Evolutionary conservation across 1,139 yeast genomes (phyloP).

Genomic region (Suhomyces ambrosiae): DNA sequence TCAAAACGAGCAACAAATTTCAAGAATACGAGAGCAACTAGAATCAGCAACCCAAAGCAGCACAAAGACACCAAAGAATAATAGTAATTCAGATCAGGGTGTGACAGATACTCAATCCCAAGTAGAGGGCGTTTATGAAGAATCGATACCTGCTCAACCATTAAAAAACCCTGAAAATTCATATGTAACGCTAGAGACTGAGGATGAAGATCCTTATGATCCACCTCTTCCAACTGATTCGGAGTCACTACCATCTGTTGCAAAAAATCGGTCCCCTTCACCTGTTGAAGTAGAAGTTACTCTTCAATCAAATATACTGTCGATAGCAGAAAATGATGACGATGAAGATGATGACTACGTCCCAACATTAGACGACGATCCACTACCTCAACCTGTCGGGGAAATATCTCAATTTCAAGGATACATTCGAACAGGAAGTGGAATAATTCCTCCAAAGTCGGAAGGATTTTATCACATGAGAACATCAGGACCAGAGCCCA

Average conservation of each 20-base stretch:
- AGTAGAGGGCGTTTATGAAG: too few relatives aligned
- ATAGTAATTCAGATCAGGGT: too few relatives aligned
- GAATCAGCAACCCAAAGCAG: not conserved
- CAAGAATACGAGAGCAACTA: not conserved
- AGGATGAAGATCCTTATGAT: conserved; percentile 10
- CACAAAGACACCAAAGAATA: too few relatives aligned
- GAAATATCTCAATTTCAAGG: not conserved
- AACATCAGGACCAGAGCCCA: conserved; percentile 5
- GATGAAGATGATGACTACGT: conserved; percentile 13
- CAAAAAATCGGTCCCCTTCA: conserved; percentile 6
- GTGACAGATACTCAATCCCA: too few relatives aligned
- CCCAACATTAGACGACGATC: conserved; percentile 9
- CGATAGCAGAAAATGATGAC: conserved; percentile 4
- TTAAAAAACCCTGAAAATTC: too few relatives aligned
- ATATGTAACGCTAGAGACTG: too few relatives aligned
- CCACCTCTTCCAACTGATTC: conserved; percentile 10
- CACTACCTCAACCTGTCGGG: not conserved
- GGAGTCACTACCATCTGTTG: conserved; percentile 7
- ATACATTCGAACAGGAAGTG: conserved; percentile 9
- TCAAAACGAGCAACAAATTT: not conserved
- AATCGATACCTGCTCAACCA: too few relatives aligned
- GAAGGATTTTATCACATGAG: not conserved
- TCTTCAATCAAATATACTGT: not conserved
- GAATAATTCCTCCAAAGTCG: conserved; percentile 7
- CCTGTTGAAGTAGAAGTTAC: conserved; percentile 3